Evolutionary conservation across 2,329 filamentous ascomycete genomes (phyloP).

Genomic region (Verticillium albo-atrum): DNA sequence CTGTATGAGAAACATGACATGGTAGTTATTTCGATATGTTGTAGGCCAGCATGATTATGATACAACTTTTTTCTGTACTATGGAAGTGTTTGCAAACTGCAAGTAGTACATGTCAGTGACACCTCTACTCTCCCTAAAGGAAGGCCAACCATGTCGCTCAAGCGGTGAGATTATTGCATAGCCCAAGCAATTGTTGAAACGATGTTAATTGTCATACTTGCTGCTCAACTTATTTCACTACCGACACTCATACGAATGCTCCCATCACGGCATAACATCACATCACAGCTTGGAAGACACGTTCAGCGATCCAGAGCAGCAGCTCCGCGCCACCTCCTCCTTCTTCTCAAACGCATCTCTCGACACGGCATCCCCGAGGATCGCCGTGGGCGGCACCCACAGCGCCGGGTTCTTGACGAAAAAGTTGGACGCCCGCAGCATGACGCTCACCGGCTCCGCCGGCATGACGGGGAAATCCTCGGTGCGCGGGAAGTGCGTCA

Average conservation of each 20-base stretch:
- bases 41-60: too few relatives aligned
- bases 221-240: not conserved
- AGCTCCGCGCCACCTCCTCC: not conserved
- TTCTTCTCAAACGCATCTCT: not conserved
- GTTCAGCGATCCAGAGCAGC: not conserved
- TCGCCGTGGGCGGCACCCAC: conserved; percentile 14
- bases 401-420: conserved; percentile 46
- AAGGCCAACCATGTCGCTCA: too few relatives aligned
- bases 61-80: too few relatives aligned
- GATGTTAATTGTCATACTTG: too few relatives aligned
- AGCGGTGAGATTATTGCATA: too few relatives aligned
- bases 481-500: conserved; percentile 52
- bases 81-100: too few relatives aligned
- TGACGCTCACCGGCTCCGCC: conserved; percentile 46
- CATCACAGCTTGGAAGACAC: not conserved
- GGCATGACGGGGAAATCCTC: conserved; percentile 60
- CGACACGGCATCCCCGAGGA: not conserved
- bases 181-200: too few relatives aligned
- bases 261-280: not conserved
- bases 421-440: conserved; percentile 45
- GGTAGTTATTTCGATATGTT: too few relatives aligned
- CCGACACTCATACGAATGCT: not conserved
- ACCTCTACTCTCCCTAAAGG: too few relatives aligned
- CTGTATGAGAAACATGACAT: too few relatives aligned
- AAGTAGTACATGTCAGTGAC: too few relatives aligned